Evolutionary conservation across 2,329 filamentous ascomycete species (phyloP).

Genomic region (Aspergillus oerlinghausenensis): DNA sequence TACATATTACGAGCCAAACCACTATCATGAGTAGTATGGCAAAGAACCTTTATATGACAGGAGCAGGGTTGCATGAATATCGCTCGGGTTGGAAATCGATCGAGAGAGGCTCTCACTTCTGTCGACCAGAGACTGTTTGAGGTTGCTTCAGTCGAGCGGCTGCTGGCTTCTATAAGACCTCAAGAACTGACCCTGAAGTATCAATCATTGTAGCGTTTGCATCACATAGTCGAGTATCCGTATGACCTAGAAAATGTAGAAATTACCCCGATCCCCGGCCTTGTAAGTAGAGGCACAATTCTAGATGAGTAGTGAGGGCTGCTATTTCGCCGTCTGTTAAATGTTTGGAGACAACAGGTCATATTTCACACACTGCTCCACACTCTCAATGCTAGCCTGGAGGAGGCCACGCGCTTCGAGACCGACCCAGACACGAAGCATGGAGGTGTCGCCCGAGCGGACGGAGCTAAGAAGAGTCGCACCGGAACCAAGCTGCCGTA

Average conservation of each 20-base stretch:
- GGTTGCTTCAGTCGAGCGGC: too few species aligned
- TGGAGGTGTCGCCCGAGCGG: conserved; percentile 69
- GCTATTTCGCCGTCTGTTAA: conserved; percentile 33
- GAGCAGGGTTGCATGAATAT: background rate
- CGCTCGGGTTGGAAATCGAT: background rate
- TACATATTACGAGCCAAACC: background rate
- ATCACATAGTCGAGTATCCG: background rate
- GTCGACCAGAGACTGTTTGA: too few species aligned
- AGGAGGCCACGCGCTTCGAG: conserved; percentile 84
- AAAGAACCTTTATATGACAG: background rate
- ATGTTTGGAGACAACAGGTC: conserved; percentile 85
- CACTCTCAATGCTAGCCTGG: conserved; percentile 84
- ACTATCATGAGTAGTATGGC: background rate
- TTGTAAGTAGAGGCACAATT: background rate
- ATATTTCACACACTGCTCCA: conserved; percentile 85
- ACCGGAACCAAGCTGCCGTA: conserved; percentile 74
- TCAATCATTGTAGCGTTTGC: background rate
- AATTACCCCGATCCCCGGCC: background rate
- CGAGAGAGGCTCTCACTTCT: background rate
- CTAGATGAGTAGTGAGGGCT: conserved; percentile 3
- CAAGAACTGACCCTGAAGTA: background rate
- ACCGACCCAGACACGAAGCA: conserved; percentile 88
- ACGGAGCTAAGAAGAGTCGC: conserved; percentile 55
- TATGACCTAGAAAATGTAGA: background rate
- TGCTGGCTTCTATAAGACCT: too few species aligned